Evolutionary conservation across 23 red algal species (phyloP), one percentile per base, ranked within the genome.

Genomic region (Gracilaria domingensis): DNA sequence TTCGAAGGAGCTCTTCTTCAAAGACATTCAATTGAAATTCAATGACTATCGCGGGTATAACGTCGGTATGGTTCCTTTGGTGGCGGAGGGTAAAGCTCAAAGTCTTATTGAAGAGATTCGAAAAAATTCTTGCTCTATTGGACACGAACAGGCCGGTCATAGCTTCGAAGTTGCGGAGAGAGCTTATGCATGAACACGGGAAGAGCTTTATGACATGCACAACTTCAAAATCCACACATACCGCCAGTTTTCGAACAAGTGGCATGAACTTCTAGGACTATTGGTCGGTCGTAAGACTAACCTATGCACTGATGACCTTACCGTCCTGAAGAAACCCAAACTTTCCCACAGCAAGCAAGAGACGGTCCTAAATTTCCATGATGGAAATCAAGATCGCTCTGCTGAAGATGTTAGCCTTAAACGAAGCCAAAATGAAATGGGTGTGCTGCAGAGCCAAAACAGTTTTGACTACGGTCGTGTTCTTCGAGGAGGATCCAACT

Each of bases 61-160:
- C 20, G 56, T 23, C 30, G 77, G 77, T 23, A 81, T 81, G 77
- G 77, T 81, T 6, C 77, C 49, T 39, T 34, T 56, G 0, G 77
- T 81, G 34, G 49, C 38, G 2, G 33, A 56, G 1, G 47, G 40
- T 11, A 53, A 81, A 39, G 77, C 49, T 34, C 8, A 37, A 9
- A 49, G 56, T 8, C 32, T 81, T 23, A 25, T 81, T 2, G 12
- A 81, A 20, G 77, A 81, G 25, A 60, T 81, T 0, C 4, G 20
- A 2, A n/a, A 30, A 44, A 36, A 75, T 25, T 1, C 23, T n/a
- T 44, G 35, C 6, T 14, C 33, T 13, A 1, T 39, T 81, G 77
- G 77, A 4, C 77, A 81, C 28, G 13, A 26, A 33, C 77, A 81
- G 34, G 77, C 77, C 59, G 49, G 51, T 4, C 47, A 81, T 33